Base-by-base conservation (phyloP, 495 filamentous ascomycete genomes). In the Xylaria cubensis region DNA sequence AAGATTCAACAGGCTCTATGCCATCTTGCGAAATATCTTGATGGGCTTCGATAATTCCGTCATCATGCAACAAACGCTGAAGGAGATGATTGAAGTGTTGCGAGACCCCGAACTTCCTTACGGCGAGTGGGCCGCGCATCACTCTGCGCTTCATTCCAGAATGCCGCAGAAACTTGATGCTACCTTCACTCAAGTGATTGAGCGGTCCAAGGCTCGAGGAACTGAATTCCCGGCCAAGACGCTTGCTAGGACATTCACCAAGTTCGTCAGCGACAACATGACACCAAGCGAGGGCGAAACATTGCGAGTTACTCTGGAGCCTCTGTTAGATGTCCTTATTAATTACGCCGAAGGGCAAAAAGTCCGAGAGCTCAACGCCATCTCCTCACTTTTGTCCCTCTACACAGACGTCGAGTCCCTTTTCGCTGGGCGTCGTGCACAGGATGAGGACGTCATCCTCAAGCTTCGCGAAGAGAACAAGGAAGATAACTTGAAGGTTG, bases 31-130 rank as follows among this genome's bases (percentile, higher is more conserved):
- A 79, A 94, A 98, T 81, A 98, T 98, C 73, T 88, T 99, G 62
- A 87, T 91, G 77, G 96, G 96, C 62, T 99, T 92, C 80, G 96
- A 99, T 81, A 99, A 99, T 86, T 94, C 97, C 79, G 91, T 98
- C 65, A 94, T 98, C 81, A 97, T 99, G 97, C 86, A 88, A 46
- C 81, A 88, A 69, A 96, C 94, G 9, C 86, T 99, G 46, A 95
- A 94, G 84, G 93, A 96, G 75, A 87, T 99, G 41, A 89, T 97
- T 26, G 90, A 94, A 62, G 95, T 99, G 6, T 89, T 99, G 17
- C 92, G 94, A 34, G 90, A 97, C 79, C 90, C 91, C 8, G 93
- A 97, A 70, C 89, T 99, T 69, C 96, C 96, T 1, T 99, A 97
- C 82, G 93, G 95, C 81, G 94, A 99, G 82, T 99, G 95, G 92